These are phyloP conservation scores for Grosmannia serpens DNA, from an alignment of 2,329 filamentous ascomycete genomes.

Conservation along the genomic window DNA sequence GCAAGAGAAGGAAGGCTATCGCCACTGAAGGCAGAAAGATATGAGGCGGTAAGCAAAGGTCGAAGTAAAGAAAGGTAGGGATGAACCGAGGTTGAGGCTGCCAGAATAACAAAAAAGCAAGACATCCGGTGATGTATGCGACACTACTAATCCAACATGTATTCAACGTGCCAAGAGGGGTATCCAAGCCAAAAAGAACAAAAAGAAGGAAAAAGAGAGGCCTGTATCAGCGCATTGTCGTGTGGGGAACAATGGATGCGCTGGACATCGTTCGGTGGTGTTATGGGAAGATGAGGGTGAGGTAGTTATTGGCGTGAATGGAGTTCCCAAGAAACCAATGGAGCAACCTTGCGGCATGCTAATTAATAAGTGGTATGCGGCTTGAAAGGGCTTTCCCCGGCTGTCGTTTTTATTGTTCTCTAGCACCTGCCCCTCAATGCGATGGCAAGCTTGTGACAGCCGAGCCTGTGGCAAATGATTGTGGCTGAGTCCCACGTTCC, in stretches of 20 bases:
- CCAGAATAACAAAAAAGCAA: background rate
- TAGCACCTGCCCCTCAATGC: background rate
- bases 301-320: background rate
- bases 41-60: background rate
- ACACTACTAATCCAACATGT: background rate
- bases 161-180: background rate
- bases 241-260: background rate
- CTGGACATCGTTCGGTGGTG: background rate
- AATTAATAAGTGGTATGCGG: background rate
- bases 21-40: too few species aligned
- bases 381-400: background rate
- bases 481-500: background rate
- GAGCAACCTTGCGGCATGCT: background rate
- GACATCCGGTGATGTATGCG: background rate
- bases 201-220: background rate
- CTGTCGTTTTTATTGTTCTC: background rate
- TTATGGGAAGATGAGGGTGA: background rate
- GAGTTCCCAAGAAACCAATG: background rate
- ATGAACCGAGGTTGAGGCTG: background rate
- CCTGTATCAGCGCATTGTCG: background rate
- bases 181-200: background rate
- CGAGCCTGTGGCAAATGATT: background rate
- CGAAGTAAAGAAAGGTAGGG: background rate
- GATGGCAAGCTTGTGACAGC: conserved; percentile 1
- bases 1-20: background rate